Evolutionary conservation across 169 alveolate genomes (phyloP).

Genomic region (Cryptosporidium bovis): DNA sequence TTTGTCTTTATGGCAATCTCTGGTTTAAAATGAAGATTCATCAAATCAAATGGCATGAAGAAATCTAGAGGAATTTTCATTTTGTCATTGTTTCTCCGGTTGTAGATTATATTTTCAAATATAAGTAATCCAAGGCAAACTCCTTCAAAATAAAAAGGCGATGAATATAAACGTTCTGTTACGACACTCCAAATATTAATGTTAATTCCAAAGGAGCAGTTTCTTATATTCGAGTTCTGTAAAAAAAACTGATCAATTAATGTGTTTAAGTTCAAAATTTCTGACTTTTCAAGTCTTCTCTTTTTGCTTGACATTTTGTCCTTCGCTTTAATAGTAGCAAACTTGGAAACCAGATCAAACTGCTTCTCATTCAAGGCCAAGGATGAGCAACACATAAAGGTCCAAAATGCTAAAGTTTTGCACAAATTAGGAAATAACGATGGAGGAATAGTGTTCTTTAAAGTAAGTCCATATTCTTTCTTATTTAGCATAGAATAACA

Average conservation of each 20-base stretch:
- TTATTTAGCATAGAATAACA: not conserved
- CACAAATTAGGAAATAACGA: slow-evolving; percentile 1
- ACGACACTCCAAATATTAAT: slow-evolving; percentile 34
- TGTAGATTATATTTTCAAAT: not conserved
- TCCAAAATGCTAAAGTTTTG: slow-evolving; percentile 61
- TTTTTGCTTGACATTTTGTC: not conserved
- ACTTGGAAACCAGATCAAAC: not conserved
- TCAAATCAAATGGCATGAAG: not conserved
- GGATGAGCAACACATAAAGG: slow-evolving; percentile 11
- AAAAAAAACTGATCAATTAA: slow-evolving; percentile 15
- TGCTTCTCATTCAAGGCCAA: not conserved
- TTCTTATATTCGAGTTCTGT: slow-evolving; percentile 17
- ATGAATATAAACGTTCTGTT: slow-evolving; percentile 9
- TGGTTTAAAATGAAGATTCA: not conserved
- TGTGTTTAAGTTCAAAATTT: not conserved
- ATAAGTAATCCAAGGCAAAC: slow-evolving; percentile 5
- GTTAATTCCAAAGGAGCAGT: not conserved
- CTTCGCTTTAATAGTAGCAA: not conserved
- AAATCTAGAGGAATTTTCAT: too few relatives aligned
- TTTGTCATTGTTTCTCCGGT: too few relatives aligned
- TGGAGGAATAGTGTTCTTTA: not conserved
- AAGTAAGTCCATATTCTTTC: not conserved
- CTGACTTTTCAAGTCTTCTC: slow-evolving; percentile 2
- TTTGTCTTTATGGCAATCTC: not conserved
- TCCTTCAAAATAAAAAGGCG: slow-evolving; percentile 39